Base-by-base conservation (phyloP, 192 early-diverging fungal genomes). In the Helicostylum pulchrum region DNA sequence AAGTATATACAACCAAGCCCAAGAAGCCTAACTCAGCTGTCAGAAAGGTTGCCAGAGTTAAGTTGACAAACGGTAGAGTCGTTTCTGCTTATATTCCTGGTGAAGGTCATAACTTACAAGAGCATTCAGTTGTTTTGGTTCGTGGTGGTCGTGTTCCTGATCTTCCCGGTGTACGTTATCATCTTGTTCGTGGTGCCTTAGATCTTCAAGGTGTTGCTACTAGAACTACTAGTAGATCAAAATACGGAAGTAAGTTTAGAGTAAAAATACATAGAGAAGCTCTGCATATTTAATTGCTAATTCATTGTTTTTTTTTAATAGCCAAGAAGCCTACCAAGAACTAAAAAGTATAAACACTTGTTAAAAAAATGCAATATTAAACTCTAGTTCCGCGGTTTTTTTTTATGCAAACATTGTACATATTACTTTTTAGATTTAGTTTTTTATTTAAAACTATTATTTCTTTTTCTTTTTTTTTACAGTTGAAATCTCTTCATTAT, bases 21-120 rank as follows among this genome's bases (percentile, higher is more conserved):
- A 95, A 95, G 79, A 99, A 99, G 76, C 96, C 96, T 71, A 99
- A 99, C 78, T 99, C 96, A 39, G 96, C 96, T 34, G 89, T 90
- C 74, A 90, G 96, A 66, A 94, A 95, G 72, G 93, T 96, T 44
- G 90, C 88, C 20, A 84, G 92, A 66, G 95, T 99, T 46, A 88
- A 92, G 51, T 77, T 99, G 53, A 91, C 94, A n/a, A 95, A 91
- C 53, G 93, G 92, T 32, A 94, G 94, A 73, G 85, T 90, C 21
- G 84, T 99, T 15, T 87, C 90, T 50, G 94, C 94, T 14, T 97
- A 99, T 80, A 99, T 99, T 78, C 95, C 95, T 5, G 96, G 96
- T 55, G 96, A 99, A 74, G 95, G 95, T 12, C 96, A 99, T 82
- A 97, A 95, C 68, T 78, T 99, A 66, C 94, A 96, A 81, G 96